A percentile compares a stretch with the other conserved stretches of the same genome.
phyloP scores from a whole-genome alignment of 768 basidiomycete genomes.

The Sarcodon sp. region DNA sequence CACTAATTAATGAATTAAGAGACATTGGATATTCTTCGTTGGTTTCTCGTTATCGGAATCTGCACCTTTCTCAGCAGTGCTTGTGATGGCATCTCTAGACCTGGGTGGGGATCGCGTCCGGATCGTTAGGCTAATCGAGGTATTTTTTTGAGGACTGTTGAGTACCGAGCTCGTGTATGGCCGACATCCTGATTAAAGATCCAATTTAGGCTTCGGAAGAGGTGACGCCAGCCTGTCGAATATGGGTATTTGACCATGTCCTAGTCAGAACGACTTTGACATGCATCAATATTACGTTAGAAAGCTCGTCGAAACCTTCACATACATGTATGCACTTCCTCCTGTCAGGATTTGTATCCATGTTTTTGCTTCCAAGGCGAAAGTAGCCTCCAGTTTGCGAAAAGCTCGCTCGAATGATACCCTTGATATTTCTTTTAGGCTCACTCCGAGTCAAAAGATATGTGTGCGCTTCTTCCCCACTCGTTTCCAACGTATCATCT shows the following conservation, averaged over 20 bases:
- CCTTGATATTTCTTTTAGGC: conserved; percentile 69
- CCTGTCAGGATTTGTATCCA: conserved; percentile 82
- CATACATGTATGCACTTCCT: not conserved
- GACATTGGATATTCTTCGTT: conserved; percentile 11
- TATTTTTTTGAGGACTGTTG: conserved; percentile 40
- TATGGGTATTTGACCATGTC: not conserved
- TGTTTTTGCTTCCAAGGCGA: conserved; percentile 83
- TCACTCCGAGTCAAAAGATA: conserved; percentile 54
- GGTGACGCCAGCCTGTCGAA: too few relatives aligned
- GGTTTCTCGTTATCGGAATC: conserved; percentile 4
- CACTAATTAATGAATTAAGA: not conserved
- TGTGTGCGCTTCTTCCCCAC: conserved; percentile 67
- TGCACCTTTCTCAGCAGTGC: conserved; percentile 4
- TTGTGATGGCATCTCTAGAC: conserved; percentile 12
- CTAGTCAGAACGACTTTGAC: conserved; percentile 82
- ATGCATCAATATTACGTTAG: conserved; percentile 66
- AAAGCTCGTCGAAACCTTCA: conserved; percentile 44
- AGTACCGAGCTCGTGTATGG: too few relatives aligned
- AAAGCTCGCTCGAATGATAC: conserved; percentile 39
- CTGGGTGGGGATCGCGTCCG: conserved; percentile 60
- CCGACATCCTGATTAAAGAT: too few relatives aligned
- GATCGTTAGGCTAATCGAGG: conserved; percentile 53
- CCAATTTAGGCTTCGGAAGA: too few relatives aligned
- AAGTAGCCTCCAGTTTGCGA: conserved; percentile 59
- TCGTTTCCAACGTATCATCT: conserved; percentile 93